phyloP scores from a whole-genome alignment of 768 basidiomycete species.

The Melanogaster broomeanus region DNA sequence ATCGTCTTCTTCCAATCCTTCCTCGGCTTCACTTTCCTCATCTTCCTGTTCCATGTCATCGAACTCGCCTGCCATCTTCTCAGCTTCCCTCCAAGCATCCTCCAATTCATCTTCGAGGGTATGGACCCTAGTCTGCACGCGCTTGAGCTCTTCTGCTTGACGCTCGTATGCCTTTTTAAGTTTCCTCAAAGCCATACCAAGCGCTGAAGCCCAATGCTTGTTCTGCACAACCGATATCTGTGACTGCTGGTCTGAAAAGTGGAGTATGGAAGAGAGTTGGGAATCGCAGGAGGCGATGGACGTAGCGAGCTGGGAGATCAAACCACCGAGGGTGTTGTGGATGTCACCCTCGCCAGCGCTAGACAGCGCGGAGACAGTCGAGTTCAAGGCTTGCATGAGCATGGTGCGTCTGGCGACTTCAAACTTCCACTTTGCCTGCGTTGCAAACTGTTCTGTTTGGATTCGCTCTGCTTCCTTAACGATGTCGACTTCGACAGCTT shows the following conservation, averaged over 20 bases:
- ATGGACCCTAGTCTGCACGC: conserved; percentile 47
- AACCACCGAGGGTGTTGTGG: conserved; percentile 38
- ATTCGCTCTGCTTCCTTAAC: conserved; percentile 62
- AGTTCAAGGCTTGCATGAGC: conserved; percentile 69
- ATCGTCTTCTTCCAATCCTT: conserved; percentile 23
- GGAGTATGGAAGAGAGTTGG: conserved; percentile 56
- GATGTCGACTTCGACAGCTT: conserved; percentile 60
- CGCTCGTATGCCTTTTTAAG: conserved; percentile 74
- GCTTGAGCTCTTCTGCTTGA: conserved; percentile 57
- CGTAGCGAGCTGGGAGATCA: conserved; percentile 62
- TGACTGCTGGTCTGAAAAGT: conserved; percentile 59
- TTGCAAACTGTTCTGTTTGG: conserved; percentile 47
- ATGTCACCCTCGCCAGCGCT: conserved; percentile 35
- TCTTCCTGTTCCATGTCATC: conserved; percentile 54
- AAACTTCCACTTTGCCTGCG: conserved; percentile 70
- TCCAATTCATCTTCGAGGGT: conserved; percentile 70
- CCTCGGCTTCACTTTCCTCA: conserved; percentile 21
- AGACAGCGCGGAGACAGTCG: conserved; percentile 40
- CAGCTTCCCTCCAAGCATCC: conserved; percentile 81
- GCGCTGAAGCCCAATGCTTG: conserved; percentile 72
- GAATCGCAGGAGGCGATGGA: conserved; percentile 59
- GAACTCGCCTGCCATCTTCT: conserved; percentile 69
- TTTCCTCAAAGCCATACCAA: conserved; percentile 78
- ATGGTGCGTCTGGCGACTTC: conserved; percentile 66
- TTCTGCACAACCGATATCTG: conserved; percentile 65